phyloP scores from a whole-genome alignment of 257 asterid genomes.

The Cruciata laevipes region DNA sequence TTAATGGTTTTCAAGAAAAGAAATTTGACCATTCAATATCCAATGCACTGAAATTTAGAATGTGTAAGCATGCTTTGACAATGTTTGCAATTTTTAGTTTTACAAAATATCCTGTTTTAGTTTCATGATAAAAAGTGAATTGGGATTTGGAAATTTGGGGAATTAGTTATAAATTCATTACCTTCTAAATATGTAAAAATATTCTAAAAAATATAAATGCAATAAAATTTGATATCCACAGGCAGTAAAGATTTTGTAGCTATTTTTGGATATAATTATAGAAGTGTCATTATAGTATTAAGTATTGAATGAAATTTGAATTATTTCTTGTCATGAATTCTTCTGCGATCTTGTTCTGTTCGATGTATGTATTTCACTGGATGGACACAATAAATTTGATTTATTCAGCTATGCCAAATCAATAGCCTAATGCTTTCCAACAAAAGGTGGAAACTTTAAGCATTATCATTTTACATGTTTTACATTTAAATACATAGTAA shows the following conservation, averaged over 20 bases:
- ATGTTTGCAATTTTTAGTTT: neutral
- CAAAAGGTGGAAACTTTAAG: no score
- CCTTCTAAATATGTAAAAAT: neutral
- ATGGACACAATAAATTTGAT: no score
- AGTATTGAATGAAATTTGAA: no score
- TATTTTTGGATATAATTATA: no score
- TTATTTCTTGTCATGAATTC: no score
- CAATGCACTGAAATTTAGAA: slow-evolving; percentile 27
- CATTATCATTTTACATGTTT: no score
- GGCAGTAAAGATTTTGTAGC: neutral
- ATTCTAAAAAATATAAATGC: neutral
- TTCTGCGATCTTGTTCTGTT: no score
- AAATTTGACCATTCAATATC: slow-evolving; percentile 39
- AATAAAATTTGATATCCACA: neutral
- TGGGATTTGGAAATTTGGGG: neutral
- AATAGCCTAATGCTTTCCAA: no score
- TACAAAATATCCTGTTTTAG: neutral
- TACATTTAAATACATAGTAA: no score
- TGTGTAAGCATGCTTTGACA: neutral
- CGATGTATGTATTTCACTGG: no score
- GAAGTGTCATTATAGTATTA: no score
- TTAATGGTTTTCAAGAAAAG: slow-evolving; percentile 41
- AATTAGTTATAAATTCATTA: neutral
- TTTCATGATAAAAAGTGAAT: neutral
- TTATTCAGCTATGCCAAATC: no score